Evolutionary conservation across 2,329 filamentous ascomycete genomes (phyloP).

Genomic region (Penicillium palitans): DNA sequence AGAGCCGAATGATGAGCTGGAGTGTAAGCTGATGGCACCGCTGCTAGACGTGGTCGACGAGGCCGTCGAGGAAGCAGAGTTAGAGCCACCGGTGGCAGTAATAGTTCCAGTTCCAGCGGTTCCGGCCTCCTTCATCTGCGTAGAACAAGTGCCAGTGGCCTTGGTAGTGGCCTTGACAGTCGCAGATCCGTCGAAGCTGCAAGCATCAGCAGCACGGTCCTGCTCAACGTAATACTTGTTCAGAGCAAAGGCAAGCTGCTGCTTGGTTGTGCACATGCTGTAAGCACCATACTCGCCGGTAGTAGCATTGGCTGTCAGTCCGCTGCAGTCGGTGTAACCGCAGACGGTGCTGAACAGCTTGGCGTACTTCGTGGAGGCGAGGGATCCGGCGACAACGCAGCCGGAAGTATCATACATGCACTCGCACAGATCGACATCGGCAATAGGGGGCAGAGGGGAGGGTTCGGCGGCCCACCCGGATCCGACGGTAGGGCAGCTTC

Average conservation of each 20-base stretch:
- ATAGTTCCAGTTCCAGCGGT: slow-evolving; percentile 42
- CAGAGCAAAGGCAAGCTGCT: slow-evolving; percentile 47
- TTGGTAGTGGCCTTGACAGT: slow-evolving; percentile 36
- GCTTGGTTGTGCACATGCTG: slow-evolving; percentile 45
- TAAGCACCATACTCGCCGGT: slow-evolving; percentile 49
- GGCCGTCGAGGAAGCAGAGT: slow-evolving; percentile 17
- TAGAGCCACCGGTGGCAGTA: slow-evolving; percentile 28
- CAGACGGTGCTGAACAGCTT: slow-evolving; percentile 62
- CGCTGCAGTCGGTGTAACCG: slow-evolving; percentile 42
- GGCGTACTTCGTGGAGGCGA: slow-evolving; percentile 24
- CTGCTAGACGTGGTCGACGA: slow-evolving; percentile 25
- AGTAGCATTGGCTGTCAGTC: slow-evolving; percentile 42
- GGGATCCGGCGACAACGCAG: slow-evolving; percentile 62
- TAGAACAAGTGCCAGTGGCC: slow-evolving; percentile 40
- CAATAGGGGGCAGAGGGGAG: slow-evolving; percentile 71
- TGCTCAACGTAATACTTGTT: slow-evolving; percentile 48
- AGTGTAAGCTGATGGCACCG: slow-evolving; percentile 25
- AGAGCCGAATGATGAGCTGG: slow-evolving; percentile 33
- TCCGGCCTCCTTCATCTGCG: slow-evolving; percentile 44
- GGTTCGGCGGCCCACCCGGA: slow-evolving; percentile 66
- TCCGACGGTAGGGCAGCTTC: slow-evolving; percentile 66
- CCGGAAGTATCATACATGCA: slow-evolving; percentile 76
- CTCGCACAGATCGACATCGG: slow-evolving; percentile 72
- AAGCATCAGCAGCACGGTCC: slow-evolving; percentile 39
- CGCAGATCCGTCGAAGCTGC: slow-evolving; percentile 46